These are phyloP conservation scores for Saccharomyces paradoxus DNA, from an alignment of 805 yeast genomes.

Conservation along the genomic window DNA sequence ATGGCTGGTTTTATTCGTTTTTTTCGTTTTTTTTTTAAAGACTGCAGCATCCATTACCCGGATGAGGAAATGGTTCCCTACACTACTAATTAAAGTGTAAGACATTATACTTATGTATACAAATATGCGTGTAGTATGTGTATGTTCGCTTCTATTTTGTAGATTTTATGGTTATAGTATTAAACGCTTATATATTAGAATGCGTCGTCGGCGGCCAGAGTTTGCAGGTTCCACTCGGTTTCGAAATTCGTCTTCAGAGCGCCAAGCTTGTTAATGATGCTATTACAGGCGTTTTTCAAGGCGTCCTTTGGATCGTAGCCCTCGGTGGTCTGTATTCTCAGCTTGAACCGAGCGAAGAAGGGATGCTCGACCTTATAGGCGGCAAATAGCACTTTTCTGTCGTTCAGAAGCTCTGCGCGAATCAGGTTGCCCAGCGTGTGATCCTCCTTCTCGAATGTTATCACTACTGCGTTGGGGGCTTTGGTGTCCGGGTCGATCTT, in stretches of 20 bases:
- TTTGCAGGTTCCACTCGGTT: conserved; percentile 88
- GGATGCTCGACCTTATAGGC: conserved; percentile 99
- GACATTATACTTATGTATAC: not conserved
- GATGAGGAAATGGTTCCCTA: not conserved
- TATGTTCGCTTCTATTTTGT: not conserved
- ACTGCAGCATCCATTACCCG: not conserved
- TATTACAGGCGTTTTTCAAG: conserved; percentile 78
- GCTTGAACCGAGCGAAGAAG: conserved; percentile 84
- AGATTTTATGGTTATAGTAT: not conserved
- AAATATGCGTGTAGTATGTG: not conserved
- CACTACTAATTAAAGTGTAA: not conserved
- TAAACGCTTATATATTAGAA: conserved; percentile 9
- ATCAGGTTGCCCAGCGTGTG: conserved; percentile 91
- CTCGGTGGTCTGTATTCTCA: conserved; percentile 93
- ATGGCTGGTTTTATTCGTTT: not conserved
- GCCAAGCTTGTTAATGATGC: conserved; percentile 71
- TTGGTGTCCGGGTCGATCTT: conserved; percentile 87
- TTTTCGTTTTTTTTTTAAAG: not conserved
- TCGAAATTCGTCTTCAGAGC: conserved; percentile 68
- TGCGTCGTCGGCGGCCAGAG: conserved; percentile 50
- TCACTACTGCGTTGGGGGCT: conserved; percentile 88
- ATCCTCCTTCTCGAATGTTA: conserved; percentile 93
- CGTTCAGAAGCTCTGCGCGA: conserved; percentile 77
- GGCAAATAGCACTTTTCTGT: conserved; percentile 85
- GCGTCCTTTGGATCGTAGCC: conserved; percentile 90